Percentiles rank a stretch among this genome's conserved stretches.
Conservation (phyloP, 2,329 filamentous ascomycete genomes). For the Pestalotiopsis sp. region DNA sequence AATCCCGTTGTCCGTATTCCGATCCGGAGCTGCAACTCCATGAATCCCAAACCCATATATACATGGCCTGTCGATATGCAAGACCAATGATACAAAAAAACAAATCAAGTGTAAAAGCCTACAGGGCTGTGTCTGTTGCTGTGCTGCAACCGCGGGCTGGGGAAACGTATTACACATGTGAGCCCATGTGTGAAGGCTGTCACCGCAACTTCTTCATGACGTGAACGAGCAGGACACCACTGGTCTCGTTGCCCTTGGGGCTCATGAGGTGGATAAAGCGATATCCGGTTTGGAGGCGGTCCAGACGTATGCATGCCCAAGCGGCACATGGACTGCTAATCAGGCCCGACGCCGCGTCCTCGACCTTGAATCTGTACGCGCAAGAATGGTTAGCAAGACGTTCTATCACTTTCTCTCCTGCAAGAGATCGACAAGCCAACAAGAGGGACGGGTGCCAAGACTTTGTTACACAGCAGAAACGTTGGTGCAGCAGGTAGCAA, state of each 20-base stretch:
- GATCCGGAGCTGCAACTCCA: neutral
- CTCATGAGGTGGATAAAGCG: constrained; percentile 56
- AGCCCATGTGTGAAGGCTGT: constrained; percentile 11
- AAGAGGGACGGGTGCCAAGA: neutral
- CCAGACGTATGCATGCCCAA: constrained; percentile 63
- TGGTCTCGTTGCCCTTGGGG: constrained; percentile 43
- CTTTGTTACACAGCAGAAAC: constrained; percentile 3
- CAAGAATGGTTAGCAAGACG: constrained; percentile 23
- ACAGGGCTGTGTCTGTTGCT: neutral
- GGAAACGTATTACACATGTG: neutral
- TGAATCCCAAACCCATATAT: constrained; percentile 7
- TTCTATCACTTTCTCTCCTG: neutral
- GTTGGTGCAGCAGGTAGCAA: neutral
- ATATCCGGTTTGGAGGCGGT: constrained; percentile 58
- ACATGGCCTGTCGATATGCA: neutral
- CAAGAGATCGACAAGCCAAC: neutral
- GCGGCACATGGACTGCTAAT: constrained; percentile 44
- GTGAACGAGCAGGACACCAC: constrained; percentile 54
- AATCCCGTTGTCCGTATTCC: neutral
- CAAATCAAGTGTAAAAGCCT: neutral
- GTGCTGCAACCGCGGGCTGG: neutral
- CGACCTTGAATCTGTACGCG: constrained; percentile 53
- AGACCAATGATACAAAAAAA: neutral
- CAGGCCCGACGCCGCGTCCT: constrained; percentile 44
- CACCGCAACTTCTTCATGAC: constrained; percentile 49